phyloP scores from a whole-genome alignment of 192 early-diverging fungal genomes.

The Entomortierella parvispora region DNA sequence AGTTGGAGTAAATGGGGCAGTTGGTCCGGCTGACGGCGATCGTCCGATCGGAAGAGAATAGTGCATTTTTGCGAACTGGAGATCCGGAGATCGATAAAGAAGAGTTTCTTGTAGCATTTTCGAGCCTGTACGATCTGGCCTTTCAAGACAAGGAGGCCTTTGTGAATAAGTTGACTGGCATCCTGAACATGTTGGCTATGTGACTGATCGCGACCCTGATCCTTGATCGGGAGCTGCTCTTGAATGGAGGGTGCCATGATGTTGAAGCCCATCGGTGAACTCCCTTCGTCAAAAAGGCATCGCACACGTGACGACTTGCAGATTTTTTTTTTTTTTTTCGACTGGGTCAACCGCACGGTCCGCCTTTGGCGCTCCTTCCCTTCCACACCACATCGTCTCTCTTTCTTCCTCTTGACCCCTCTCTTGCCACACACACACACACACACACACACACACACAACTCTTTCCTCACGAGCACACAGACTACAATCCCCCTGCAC shows the following conservation, averaged over 20 bases:
- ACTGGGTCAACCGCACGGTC: neutral
- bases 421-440: neutral
- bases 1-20: neutral
- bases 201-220: neutral
- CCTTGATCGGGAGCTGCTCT: neutral
- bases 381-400: neutral
- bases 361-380: neutral
- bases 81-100: slow-evolving; percentile 51
- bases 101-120: slow-evolving; percentile 38
- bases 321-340: slow-evolving; percentile 3
- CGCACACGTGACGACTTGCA: too few relatives aligned
- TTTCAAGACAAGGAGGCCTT: slow-evolving; percentile 1
- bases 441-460: neutral
- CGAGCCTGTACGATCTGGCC: slow-evolving; percentile 47
- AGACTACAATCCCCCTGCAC: neutral
- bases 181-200: too few relatives aligned
- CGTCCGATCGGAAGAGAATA: slow-evolving; percentile 58
- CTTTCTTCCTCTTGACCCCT: neutral
- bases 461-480: neutral
- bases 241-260: neutral
- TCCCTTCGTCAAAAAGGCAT: too few relatives aligned
- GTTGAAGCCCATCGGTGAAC: neutral
- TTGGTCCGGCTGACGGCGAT: slow-evolving; percentile 21
- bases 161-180: too few relatives aligned
- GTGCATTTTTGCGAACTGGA: slow-evolving; percentile 26